Percentiles rank a stretch among this genome's conserved stretches.
These are phyloP conservation scores for Boehmeria nivea DNA, from an alignment of 306 rosid genomes.

Conservation along the genomic window DNA sequence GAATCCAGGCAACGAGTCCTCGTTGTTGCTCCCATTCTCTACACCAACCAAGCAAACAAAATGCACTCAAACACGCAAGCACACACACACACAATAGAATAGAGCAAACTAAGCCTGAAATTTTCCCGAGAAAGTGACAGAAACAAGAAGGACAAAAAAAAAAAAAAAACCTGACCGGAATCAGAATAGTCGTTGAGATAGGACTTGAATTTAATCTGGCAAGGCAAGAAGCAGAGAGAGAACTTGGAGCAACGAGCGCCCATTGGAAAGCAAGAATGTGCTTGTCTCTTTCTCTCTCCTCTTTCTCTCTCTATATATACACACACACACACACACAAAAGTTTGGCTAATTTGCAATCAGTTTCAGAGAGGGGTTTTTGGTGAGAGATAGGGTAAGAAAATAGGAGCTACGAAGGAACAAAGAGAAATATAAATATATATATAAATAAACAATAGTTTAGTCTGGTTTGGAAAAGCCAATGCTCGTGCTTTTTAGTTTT, in stretches of 20 bases:
- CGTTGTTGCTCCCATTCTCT: slow-evolving; percentile 60
- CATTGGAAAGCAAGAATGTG: slow-evolving; percentile 33
- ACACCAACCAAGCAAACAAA: slow-evolving; percentile 28
- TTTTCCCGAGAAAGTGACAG: slow-evolving; percentile 23
- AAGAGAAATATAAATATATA: slow-evolving; percentile 14
- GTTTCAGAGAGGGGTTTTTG: slow-evolving; percentile 8
- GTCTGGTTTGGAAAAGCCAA: too few relatives aligned
- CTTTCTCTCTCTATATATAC: neutral
- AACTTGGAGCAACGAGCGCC: slow-evolving; percentile 94
- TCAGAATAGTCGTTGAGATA: slow-evolving; percentile 54
- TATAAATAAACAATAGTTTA: neutral
- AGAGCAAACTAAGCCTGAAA: neutral
- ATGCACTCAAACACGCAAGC: too few relatives aligned
- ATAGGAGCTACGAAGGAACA: too few relatives aligned
- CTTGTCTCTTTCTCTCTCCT: slow-evolving; percentile 17
- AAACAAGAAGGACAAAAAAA: neutral
- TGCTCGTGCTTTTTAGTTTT: slow-evolving; percentile 8
- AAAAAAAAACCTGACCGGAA: slow-evolving; percentile 41
- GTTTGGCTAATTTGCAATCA: neutral
- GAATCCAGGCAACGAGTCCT: slow-evolving; percentile 54
- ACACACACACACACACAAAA: too few relatives aligned
- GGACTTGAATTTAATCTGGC: slow-evolving; percentile 67
- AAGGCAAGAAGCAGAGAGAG: slow-evolving; percentile 84
- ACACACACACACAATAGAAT: too few relatives aligned
- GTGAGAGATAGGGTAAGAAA: slow-evolving; percentile 6